A percentile compares a stretch with the other conserved stretches of the same genome.
Conservation (phyloP, 139 green algal genomes). For the Coelastrella sp. region DNA sequence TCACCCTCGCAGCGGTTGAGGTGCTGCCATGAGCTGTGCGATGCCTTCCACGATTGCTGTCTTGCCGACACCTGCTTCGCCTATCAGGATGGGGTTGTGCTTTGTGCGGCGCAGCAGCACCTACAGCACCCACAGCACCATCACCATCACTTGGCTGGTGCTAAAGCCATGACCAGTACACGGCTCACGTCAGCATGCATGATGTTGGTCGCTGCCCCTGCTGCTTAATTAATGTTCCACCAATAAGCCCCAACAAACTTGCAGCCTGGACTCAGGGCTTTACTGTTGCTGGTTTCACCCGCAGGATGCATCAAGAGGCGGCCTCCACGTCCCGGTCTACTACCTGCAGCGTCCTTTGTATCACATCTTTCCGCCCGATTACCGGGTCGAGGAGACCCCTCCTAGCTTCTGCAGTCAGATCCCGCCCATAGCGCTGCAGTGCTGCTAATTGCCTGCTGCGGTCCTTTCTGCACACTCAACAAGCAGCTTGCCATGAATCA, state of each 20-base stretch:
- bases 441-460: constrained; percentile 47
- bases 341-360: constrained; percentile 73
- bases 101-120: constrained; percentile 90
- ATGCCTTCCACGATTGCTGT: constrained; percentile 87
- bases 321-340: not conserved
- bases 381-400: constrained; percentile 79
- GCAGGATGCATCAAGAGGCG: not conserved
- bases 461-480: constrained; percentile 23
- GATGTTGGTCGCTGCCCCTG: not conserved
- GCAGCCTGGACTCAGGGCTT: too few species aligned
- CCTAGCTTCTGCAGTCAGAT: constrained; percentile 77
- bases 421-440: constrained; percentile 73
- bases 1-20: constrained; percentile 10
- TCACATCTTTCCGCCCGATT: constrained; percentile 72
- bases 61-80: constrained; percentile 89
- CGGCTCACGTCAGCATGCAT: not conserved
- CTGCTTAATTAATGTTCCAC: not conserved
- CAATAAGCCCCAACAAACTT: too few species aligned
- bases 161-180: not conserved
- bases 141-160: not conserved
- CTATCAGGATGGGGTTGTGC: constrained; percentile 94
- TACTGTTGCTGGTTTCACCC: not conserved
- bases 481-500: not conserved
- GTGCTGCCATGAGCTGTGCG: constrained; percentile 82
- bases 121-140: constrained; percentile 54